Evolutionary conservation across 306 rosid species (phyloP), one percentile per base, ranked within the genome.

Genomic region (Pyrus bretschneideri): DNA sequence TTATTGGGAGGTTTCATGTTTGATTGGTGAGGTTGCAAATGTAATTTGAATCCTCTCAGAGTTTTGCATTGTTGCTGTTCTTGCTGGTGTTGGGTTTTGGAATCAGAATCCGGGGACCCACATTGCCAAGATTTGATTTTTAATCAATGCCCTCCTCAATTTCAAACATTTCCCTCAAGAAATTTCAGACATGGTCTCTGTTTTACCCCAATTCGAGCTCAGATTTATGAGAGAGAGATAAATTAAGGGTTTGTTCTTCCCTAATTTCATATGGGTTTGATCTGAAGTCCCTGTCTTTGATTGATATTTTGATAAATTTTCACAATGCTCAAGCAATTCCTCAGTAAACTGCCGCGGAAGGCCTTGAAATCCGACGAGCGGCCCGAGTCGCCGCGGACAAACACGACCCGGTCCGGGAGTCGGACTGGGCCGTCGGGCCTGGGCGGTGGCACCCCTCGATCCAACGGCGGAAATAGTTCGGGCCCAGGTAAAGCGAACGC

Each of bases 321-420:
- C 84, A 69, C 88, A 76, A 95, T 95, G 99, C 87, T 95, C 27
- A 95, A 95, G 89, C 99, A 95, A 88, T 73, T 95, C 60, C 86
- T 92, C 61, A 88, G 97, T 46, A 92, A 78, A 72, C 93, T 95
- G 73, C 97, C 99, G 61, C 89, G 97, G 78, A 92, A 92, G 79
- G 68, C 90, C 55, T 58, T 78, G 25, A 90, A 93, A 66, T 74
- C 86, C 13, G 98, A 91, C 79, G 96, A 84, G 46, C 81, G 88
- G 59, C 71, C 77, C 21, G 91, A 87, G 70, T 84, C 96, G 35
- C 82, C 88, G 1, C 91, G 87, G 33, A 67, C 85, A 22, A 78
- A 75, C 73, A 75, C 89, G 13, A 78, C 81, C 29, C 71, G 84
- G 68, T 81, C 81, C 30, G 82, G 75, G 72, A 76, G 85, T 69